Base-by-base conservation (phyloP, 2,329 filamentous ascomycete genomes). In the Penicillium paneum region DNA sequence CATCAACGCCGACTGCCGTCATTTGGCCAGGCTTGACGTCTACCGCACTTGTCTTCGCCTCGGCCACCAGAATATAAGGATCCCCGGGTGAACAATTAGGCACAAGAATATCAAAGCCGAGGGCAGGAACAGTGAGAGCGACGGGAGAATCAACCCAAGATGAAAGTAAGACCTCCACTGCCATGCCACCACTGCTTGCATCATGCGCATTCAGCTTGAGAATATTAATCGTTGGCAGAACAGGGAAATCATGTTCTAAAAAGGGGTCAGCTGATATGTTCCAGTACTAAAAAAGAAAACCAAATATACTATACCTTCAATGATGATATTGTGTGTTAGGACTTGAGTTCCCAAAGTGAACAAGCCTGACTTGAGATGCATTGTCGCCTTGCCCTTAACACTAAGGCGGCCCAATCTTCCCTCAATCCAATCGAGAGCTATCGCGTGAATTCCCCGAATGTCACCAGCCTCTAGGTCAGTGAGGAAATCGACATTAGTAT, bases 341-440 rank as follows among this genome's bases (percentile, higher is more conserved):
- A 79, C 76, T 70, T 96, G 90, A 50, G 83, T 87, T 59, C 93
- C 92, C 21, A 97, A 79, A 41, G 83, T 83, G 56, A 97, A 77
- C 46, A 96, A 74, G 24, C 94, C 93, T 43, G 91, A 89, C 70
- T 86, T 91, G 52, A 97, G 74, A 31, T 81, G 80, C 35, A 97
- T 78, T 36, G 86, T 78, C 26, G 90, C 87, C 66, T 87, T 88
- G 40, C 88, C 93, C 51, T 86, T 80, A 13, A 97, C 77, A 57
- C 82, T 84, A 54, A 99, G 75, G 53, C 82, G 79, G 11, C 85
- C 82, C 54, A 97, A 77, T 50, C 84, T 86, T 36, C 92, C 91
- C 50, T 89, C 85, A 56, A 99, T 76, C 86, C 91, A 97, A 71
- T 96, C 89, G 70, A 94, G 91, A 43, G 90, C 91, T 59, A 97